Evolutionary conservation across 768 basidiomycete genomes (phyloP), one percentile per base, ranked within the genome.

Genomic region (Postia placenta): DNA sequence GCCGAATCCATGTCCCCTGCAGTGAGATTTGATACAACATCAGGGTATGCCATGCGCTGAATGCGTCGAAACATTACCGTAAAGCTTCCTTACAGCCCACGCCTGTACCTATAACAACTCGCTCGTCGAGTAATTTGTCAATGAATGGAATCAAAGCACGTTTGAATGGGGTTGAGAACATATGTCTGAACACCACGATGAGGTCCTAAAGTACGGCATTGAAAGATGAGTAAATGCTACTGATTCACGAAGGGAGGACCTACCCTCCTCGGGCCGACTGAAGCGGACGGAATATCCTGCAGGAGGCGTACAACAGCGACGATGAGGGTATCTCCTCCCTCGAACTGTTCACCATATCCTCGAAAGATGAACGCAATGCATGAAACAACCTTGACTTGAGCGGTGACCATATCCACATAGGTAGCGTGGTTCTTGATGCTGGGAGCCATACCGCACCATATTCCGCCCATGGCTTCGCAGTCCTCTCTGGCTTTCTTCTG

Each of bases 351-450:
- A n/a, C 68, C 67, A 40, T 74, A 69, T 60, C 83, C 72, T 44
- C 94, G 79, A 56, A 94, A 80, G 19, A 94, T 81, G 70, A 92
- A 96, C 1, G 92, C 90, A 35, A 97, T 72, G 62, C 90, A 94
- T 2, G 92, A 94, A 58, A 97, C 78, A 65, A 92, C 86, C 92
- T 94, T 97, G 63, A 94, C 87, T 64, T 98, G 94, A 1, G 89
- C 85, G 45, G 79, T 80, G 53, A 92, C 80, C 49, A 94, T 83
- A 61, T 96, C 94, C 12, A 76, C 74, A 64, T 92, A 97, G 11
- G 85, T 74, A 30, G 73, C 67, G 11, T 78, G 61, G 61, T 95
- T 94, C 60, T 75, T 76, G 43, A 96, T 83, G 4, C 74, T 77
- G 1, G 79, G 76, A 1, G 92, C 79, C 70, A 92, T 85, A 14